phyloP scores from a whole-genome alignment of 768 basidiomycete genomes.

The Panaeolus cyanescens region DNA sequence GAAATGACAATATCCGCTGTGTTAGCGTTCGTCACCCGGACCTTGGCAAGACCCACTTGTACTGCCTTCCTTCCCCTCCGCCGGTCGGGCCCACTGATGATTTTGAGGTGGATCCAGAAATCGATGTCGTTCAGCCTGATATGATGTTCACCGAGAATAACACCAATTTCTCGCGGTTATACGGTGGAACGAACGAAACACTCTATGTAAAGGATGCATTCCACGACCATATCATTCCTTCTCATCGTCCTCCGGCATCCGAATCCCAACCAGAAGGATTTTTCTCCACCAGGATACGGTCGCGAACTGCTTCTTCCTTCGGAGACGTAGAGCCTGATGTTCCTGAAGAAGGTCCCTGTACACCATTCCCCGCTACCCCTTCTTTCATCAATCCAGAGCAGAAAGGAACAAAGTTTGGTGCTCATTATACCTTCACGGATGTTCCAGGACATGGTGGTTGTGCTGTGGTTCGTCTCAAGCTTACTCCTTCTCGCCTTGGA shows the following conservation, averaged over 20 bases:
- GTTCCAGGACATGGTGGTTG: constrained; percentile 94
- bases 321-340: constrained; percentile 38
- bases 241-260: constrained; percentile 67
- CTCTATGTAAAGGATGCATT: constrained; percentile 95
- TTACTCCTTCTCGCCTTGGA: constrained; percentile 77
- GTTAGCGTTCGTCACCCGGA: constrained; percentile 74
- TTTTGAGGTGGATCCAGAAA: constrained; percentile 61
- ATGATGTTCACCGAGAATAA: constrained; percentile 97
- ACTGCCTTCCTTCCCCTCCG: constrained; percentile 90
- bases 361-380: constrained; percentile 53
- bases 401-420: constrained; percentile 89
- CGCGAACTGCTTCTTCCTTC: constrained; percentile 47
- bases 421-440: constrained; percentile 84
- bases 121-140: constrained; percentile 76
- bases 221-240: constrained; percentile 94
- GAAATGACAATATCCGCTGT: constrained; percentile 52
- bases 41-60: constrained; percentile 78
- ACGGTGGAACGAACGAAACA: constrained; percentile 82
- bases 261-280: constrained; percentile 45
- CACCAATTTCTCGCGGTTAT: constrained; percentile 91
- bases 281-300: constrained; percentile 52
- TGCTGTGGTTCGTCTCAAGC: constrained; percentile 90
- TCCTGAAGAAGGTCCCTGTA: constrained; percentile 57
- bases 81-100: constrained; percentile 77
- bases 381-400: constrained; percentile 84